These are phyloP conservation scores for Termitomyces sp. DNA, from an alignment of 768 basidiomycete species.

Conservation along the genomic window DNA sequence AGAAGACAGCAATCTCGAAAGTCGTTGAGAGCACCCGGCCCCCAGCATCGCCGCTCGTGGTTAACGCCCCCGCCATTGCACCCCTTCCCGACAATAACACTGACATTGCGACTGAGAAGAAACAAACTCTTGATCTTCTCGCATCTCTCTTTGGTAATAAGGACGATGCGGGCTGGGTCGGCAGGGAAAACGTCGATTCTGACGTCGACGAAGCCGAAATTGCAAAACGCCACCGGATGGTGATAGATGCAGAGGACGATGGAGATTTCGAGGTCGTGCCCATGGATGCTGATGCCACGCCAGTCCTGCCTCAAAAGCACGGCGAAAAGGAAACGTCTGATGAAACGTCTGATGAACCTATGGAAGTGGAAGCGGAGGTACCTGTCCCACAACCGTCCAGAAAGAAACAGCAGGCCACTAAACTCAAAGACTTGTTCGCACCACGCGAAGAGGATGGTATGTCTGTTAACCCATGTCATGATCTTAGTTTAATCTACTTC, in stretches of 20 bases:
- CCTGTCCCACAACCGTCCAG: constrained; percentile 3
- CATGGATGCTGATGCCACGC: neutral
- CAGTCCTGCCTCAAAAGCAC: neutral
- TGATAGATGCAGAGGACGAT: constrained; percentile 20
- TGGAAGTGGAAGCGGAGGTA: constrained; percentile 10
- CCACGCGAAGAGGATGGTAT: constrained; percentile 66
- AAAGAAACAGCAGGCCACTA: constrained; percentile 20
- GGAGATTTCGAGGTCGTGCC: constrained; percentile 17
- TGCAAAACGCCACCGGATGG: constrained; percentile 18
- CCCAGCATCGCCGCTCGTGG: neutral
- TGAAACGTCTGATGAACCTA: constrained; percentile 11
- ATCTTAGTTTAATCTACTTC: neutral
- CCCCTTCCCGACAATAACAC: constrained; percentile 10
- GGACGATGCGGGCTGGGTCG: constrained; percentile 55
- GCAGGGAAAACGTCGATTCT: constrained; percentile 52
- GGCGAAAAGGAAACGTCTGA: constrained; percentile 13
- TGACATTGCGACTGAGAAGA: constrained; percentile 43
- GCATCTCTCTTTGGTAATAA: constrained; percentile 48
- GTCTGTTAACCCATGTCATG: constrained; percentile 9
- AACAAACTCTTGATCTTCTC: constrained; percentile 43
- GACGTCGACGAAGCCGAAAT: constrained; percentile 42
- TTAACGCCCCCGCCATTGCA: neutral
- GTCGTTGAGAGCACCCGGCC: neutral
- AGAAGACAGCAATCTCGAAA: neutral
- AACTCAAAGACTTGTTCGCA: constrained; percentile 72